Evolutionary conservation across 345 rosid species (phyloP).

Genomic region (Brassica cretica): DNA sequence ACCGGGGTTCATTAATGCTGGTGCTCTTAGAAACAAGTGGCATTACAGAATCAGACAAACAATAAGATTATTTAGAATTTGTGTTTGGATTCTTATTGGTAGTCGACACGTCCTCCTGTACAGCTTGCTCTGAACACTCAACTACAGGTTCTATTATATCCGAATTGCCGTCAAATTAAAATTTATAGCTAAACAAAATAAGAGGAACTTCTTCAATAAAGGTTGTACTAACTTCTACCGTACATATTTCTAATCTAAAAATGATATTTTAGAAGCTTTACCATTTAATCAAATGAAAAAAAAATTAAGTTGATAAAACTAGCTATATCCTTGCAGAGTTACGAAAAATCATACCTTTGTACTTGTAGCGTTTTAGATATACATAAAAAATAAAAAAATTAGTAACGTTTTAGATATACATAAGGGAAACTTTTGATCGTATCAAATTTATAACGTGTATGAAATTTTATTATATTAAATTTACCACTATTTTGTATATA

Average conservation of each 20-base stretch:
- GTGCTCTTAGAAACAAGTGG: conserved; percentile 26
- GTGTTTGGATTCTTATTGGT: conserved; percentile 10
- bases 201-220: background rate
- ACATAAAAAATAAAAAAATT: background rate
- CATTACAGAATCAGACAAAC: background rate
- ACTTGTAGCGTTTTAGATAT: background rate
- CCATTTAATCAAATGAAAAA: background rate
- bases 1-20: too few species aligned
- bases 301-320: background rate
- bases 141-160: background rate
- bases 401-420: too few species aligned
- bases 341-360: background rate
- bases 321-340: background rate
- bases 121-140: background rate
- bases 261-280: background rate
- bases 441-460: too few species aligned
- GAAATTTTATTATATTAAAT: too few species aligned
- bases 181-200: background rate
- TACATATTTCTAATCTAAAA: background rate
- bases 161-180: background rate
- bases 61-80: background rate
- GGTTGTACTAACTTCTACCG: background rate
- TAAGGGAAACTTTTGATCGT: too few species aligned
- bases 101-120: background rate
- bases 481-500: too few species aligned